Conservation (phyloP, 2,329 filamentous ascomycete species). For the Aureobasidium sp. region DNA sequence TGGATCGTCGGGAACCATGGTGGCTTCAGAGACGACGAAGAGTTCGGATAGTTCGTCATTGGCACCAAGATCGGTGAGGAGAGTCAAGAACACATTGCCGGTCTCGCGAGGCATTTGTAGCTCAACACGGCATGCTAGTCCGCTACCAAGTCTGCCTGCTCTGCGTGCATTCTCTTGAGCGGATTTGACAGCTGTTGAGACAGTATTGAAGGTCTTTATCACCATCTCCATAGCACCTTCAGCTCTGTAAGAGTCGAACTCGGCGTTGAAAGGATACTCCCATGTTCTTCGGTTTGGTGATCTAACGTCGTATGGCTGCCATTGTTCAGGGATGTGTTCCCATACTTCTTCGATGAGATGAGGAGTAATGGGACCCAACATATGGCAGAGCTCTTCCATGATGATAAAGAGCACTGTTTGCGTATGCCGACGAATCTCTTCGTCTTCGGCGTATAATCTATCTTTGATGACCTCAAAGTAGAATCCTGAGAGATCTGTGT, state of each 20-base stretch:
- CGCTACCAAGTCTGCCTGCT: conserved; percentile 68
- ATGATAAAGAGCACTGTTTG: conserved; percentile 54
- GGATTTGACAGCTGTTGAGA: conserved; percentile 60
- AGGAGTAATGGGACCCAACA: conserved; percentile 75
- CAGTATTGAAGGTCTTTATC: conserved; percentile 38
- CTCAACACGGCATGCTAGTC: conserved; percentile 66
- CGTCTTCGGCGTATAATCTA: conserved; percentile 74
- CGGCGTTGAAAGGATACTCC: conserved; percentile 18
- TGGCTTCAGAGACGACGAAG: conserved; percentile 36
- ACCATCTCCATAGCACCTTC: conserved; percentile 32
- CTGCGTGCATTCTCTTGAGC: conserved; percentile 65
- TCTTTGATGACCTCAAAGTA: conserved; percentile 94
- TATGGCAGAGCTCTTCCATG: conserved; percentile 63
- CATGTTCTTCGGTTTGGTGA: conserved; percentile 21
- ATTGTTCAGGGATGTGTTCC: conserved; percentile 61
- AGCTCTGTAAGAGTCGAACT: conserved; percentile 10
- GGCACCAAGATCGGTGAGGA: conserved; percentile 16
- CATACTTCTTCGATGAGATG: conserved; percentile 82
- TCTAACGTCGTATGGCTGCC: conserved; percentile 34
- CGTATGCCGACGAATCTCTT: conserved; percentile 50
- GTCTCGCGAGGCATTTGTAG: conserved; percentile 30
- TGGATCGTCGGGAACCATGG: conserved; percentile 17
- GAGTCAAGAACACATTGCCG: conserved; percentile 7
- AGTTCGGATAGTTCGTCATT: conserved; percentile 30
- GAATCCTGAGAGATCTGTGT: conserved; percentile 78